phyloP scores from a whole-genome alignment of 1,284 basidiomycete species.

The Cryptococcus sp. region DNA sequence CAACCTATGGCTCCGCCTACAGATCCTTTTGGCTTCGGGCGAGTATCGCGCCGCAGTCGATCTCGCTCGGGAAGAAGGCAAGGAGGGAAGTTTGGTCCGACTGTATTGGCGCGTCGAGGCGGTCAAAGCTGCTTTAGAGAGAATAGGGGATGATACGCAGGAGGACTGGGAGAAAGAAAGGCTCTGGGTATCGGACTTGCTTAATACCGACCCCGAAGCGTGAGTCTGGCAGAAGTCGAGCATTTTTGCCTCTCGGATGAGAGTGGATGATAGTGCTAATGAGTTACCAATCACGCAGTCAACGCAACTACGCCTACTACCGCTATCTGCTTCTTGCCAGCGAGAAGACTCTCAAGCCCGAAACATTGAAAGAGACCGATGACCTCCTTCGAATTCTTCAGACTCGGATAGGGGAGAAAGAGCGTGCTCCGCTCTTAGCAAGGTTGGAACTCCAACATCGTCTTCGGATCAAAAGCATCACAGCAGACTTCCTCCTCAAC shows the following conservation, averaged over 20 bases:
- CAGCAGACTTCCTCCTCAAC: neutral
- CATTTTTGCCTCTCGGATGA: neutral
- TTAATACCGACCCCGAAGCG: slow-evolving; percentile 28
- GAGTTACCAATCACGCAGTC: slow-evolving; percentile 11
- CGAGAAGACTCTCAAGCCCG: neutral
- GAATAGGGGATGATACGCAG: slow-evolving; percentile 3
- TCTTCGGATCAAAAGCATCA: slow-evolving; percentile 1
- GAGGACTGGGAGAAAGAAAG: slow-evolving; percentile 33
- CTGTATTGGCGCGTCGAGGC: slow-evolving; percentile 37
- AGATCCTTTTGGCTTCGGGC: slow-evolving; percentile 35
- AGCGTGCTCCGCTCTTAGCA: slow-evolving; percentile 39
- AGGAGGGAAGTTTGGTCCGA: slow-evolving; percentile 31
- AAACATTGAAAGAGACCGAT: slow-evolving; percentile 2
- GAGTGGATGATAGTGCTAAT: neutral
- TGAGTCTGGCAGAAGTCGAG: slow-evolving; percentile 12
- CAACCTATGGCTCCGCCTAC: slow-evolving; percentile 42
- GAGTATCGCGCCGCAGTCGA: slow-evolving; percentile 25
- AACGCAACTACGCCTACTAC: slow-evolving; percentile 47
- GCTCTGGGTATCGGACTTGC: slow-evolving; percentile 18
- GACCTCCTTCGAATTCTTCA: slow-evolving; percentile 24
- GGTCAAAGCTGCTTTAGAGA: slow-evolving; percentile 9
- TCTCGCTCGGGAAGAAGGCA: slow-evolving; percentile 22
- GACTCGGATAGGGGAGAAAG: slow-evolving; percentile 26
- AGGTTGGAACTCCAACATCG: slow-evolving; percentile 29
- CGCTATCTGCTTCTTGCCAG: slow-evolving; percentile 25